Evolutionary conservation across 2,329 filamentous ascomycete genomes (phyloP).

Genomic region (Escovopsis weberi): DNA sequence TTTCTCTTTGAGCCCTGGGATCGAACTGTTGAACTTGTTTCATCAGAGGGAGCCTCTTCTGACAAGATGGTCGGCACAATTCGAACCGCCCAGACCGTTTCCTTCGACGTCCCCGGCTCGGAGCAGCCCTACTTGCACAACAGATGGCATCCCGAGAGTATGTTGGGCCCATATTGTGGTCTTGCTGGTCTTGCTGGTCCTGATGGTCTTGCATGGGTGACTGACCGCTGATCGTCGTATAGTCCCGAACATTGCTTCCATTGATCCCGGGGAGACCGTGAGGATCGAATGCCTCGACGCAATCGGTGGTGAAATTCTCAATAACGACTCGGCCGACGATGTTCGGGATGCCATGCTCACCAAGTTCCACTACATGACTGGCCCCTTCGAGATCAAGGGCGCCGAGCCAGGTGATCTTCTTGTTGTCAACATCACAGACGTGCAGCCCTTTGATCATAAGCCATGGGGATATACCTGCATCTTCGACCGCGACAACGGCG

Average conservation of each 20-base stretch:
- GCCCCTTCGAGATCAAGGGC: slow-evolving; percentile 74
- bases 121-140: slow-evolving; percentile 65
- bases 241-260: slow-evolving; percentile 62
- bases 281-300: slow-evolving; percentile 91
- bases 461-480: slow-evolving; percentile 86
- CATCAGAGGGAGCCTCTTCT: no score
- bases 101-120: slow-evolving; percentile 51
- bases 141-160: slow-evolving; percentile 85
- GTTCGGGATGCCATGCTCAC: slow-evolving; percentile 74
- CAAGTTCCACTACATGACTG: slow-evolving; percentile 73
- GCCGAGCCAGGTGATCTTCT: slow-evolving; percentile 77
- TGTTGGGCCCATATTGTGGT: slow-evolving; percentile 8
- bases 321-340: slow-evolving; percentile 84
- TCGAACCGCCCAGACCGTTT: slow-evolving; percentile 38
- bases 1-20: no score
- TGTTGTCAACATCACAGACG: slow-evolving; percentile 81
- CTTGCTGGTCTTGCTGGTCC: neutral
- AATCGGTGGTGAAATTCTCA: slow-evolving; percentile 71
- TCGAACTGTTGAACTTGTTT: no score
- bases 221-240: neutral
- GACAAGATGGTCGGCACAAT: slow-evolving; percentile 30
- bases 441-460: slow-evolving; percentile 72
- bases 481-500: slow-evolving; percentile 69
- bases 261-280: slow-evolving; percentile 73
- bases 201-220: no score